phyloP scores from a whole-genome alignment of 2,329 filamentous ascomycete genomes.

The Fusarium floridanum region DNA sequence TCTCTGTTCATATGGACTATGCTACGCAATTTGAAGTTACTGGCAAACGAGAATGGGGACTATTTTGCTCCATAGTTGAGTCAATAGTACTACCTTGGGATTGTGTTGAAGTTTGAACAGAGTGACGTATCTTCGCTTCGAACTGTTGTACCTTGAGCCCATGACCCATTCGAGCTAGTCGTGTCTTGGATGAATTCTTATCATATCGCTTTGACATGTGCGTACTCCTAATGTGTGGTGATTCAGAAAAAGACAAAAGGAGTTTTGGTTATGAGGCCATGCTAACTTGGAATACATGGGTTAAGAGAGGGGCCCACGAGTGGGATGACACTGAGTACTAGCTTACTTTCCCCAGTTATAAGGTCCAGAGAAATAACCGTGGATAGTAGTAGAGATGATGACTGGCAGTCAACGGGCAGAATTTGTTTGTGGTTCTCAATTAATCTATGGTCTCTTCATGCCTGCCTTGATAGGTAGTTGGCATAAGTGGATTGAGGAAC shows the following conservation, averaged over 20 bases:
- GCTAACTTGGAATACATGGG: neutral
- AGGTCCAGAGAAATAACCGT: neutral
- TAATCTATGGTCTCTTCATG: neutral
- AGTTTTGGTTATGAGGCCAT: neutral
- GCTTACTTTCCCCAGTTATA: neutral
- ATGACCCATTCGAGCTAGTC: neutral
- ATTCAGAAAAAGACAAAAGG: neutral
- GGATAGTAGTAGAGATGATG: neutral
- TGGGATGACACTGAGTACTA: neutral
- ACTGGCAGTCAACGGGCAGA: neutral
- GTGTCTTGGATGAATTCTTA: neutral
- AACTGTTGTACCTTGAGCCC: neutral
- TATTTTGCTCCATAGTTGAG: neutral
- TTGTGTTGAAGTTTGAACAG: neutral
- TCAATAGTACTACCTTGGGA: neutral
- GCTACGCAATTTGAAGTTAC: neutral
- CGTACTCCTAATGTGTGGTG: neutral
- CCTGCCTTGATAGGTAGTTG: neutral
- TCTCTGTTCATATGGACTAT: neutral
- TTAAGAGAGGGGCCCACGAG: neutral
- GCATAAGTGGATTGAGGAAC: neutral
- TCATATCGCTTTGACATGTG: neutral
- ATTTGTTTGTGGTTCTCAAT: neutral
- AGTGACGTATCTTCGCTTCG: neutral
- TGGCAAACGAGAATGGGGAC: neutral